Percentiles rank a stretch among this genome's conserved stretches.
phyloP scores from a whole-genome alignment of 2,329 filamentous ascomycete species.

The Trichoderma citrinoviride region DNA sequence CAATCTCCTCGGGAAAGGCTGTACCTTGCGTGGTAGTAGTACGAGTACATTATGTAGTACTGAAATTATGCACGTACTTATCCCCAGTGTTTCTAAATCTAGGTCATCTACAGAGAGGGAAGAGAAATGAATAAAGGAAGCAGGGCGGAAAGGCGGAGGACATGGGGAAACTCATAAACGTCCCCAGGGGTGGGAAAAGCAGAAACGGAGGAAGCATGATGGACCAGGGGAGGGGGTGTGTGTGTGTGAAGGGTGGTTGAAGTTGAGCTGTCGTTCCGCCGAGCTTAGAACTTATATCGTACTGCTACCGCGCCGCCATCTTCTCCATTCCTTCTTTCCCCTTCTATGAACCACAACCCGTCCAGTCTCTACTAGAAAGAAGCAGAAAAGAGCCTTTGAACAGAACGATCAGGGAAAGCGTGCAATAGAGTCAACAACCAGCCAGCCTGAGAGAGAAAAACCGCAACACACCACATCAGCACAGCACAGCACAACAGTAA shows the following conservation, averaged over 20 bases:
- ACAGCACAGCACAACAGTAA: neutral
- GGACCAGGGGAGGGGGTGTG: neutral
- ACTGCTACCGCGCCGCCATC: slow-evolving; percentile 1
- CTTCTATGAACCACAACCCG: neutral
- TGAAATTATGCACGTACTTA: too few relatives aligned
- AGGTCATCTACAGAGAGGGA: neutral
- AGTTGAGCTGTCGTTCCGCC: neutral
- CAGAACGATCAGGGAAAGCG: neutral
- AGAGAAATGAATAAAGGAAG: neutral
- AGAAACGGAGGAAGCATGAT: neutral
- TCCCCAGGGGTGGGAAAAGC: neutral
- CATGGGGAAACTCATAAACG: neutral
- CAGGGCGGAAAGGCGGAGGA: slow-evolving; percentile 8
- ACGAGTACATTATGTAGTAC: neutral
- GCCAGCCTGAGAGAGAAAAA: neutral
- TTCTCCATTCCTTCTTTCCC: neutral
- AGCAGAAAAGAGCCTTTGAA: neutral
- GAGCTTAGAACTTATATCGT: slow-evolving; percentile 6
- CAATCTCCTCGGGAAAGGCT: too few relatives aligned
- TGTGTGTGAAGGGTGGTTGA: too few relatives aligned
- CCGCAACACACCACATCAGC: neutral
- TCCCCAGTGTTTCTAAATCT: slow-evolving; percentile 13
- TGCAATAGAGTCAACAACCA: neutral
- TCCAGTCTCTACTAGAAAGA: neutral
- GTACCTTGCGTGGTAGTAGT: neutral